Percentiles rank a stretch among this genome's conserved stretches.
These are phyloP conservation scores for Fraxinus sp. DNA, from an alignment of 305 asterid genomes.

Conservation along the genomic window DNA sequence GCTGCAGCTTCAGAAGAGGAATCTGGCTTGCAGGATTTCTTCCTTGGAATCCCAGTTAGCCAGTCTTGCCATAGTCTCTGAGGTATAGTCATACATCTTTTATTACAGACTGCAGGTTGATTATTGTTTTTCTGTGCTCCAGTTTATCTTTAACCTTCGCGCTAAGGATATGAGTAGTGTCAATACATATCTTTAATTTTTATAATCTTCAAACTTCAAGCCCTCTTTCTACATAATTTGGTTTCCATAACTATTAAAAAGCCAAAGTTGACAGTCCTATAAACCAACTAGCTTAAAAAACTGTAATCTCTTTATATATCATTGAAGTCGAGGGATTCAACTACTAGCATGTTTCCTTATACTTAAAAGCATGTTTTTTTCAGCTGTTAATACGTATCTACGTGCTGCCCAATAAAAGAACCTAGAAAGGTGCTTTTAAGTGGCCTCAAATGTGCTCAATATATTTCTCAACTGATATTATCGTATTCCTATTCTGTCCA, in stretches of 20 bases:
- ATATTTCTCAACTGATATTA: background rate
- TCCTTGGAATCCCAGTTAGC: conserved; percentile 63
- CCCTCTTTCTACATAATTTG: background rate
- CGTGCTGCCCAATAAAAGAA: background rate
- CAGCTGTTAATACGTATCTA: background rate
- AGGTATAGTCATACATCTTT: conserved; percentile 48
- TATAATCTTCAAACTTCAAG: background rate
- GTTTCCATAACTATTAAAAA: background rate
- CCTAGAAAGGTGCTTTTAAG: background rate
- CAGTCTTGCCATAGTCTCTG: conserved; percentile 39
- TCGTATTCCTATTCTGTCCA: background rate
- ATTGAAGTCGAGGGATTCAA: background rate
- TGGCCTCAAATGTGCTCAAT: background rate
- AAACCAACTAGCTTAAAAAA: background rate
- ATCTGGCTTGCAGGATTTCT: conserved; percentile 65
- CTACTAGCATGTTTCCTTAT: background rate
- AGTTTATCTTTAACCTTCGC: background rate
- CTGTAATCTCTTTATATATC: background rate
- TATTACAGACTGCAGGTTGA: background rate
- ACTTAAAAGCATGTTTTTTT: background rate
- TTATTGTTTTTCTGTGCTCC: background rate
- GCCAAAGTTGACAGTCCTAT: background rate
- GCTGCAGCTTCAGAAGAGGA: conserved; percentile 88
- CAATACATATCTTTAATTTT: background rate
- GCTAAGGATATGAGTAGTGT: background rate